Evolutionary conservation across 2,329 filamentous ascomycete species (phyloP).

Genomic region (Ophiocordyceps camponoti-leonardi): DNA sequence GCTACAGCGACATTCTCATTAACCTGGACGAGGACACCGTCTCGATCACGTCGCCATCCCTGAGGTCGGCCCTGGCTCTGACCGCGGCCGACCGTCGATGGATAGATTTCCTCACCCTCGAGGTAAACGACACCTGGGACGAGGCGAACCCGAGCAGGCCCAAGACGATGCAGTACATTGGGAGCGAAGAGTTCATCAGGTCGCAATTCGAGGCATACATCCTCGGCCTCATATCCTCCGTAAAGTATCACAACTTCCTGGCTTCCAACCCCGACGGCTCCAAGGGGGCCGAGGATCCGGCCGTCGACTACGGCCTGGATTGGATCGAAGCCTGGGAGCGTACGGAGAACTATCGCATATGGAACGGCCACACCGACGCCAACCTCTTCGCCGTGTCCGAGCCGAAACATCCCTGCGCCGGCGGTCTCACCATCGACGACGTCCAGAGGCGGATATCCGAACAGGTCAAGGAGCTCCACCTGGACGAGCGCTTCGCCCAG

Average conservation of each 20-base stretch:
- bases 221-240: constrained; percentile 68
- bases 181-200: constrained; percentile 93
- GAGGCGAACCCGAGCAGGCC: constrained; percentile 73
- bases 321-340: constrained; percentile 78
- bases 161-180: constrained; percentile 88
- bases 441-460: constrained; percentile 78
- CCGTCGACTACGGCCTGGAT: constrained; percentile 64
- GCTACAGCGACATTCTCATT: constrained; percentile 90
- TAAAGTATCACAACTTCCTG: constrained; percentile 72
- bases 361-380: constrained; percentile 62
- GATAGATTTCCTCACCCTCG: constrained; percentile 91
- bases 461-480: constrained; percentile 83
- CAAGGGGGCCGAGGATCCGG: constrained; percentile 67
- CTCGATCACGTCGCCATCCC: constrained; percentile 63
- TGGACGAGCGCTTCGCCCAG: constrained; percentile 77
- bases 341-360: constrained; percentile 85
- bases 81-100: constrained; percentile 81
- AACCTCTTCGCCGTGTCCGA: constrained; percentile 91
- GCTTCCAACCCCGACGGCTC: constrained; percentile 51
- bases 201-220: constrained; percentile 96
- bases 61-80: constrained; percentile 58
- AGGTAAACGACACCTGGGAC: constrained; percentile 94
- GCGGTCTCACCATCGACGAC: constrained; percentile 84
- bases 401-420: constrained; percentile 82
- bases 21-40: constrained; percentile 85